Evolutionary conservation across 2,329 filamentous ascomycete species (phyloP).

Genomic region (Apiospora rasikravindrae): DNA sequence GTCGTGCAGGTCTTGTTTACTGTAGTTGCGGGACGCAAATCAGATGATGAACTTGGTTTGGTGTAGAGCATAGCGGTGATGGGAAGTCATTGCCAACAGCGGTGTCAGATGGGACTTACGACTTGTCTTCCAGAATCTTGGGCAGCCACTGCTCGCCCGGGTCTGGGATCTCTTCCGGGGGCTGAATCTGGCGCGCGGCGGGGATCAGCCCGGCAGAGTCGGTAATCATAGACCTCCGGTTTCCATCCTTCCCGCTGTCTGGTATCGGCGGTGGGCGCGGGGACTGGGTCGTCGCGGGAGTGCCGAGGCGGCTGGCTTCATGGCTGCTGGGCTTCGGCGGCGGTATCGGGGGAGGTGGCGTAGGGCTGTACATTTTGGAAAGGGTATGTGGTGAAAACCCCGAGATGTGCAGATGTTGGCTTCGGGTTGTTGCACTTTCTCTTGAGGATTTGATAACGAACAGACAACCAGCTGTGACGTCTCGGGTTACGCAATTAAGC

Average conservation of each 20-base stretch:
- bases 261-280: conserved; percentile 48
- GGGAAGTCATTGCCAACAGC: neutral
- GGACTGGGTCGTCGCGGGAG: conserved; percentile 58
- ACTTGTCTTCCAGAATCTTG: conserved; percentile 76
- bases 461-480: neutral
- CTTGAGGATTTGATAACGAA: neutral
- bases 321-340: conserved; percentile 75
- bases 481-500: conserved; percentile 2
- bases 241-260: conserved; percentile 33
- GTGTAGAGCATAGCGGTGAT: neutral
- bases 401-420: neutral
- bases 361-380: conserved; percentile 44
- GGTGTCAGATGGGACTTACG: conserved; percentile 58
- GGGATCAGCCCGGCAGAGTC: conserved; percentile 40
- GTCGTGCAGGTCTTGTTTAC: conserved; percentile 78
- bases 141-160: conserved; percentile 81
- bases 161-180: conserved; percentile 53
- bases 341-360: conserved; percentile 67
- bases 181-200: conserved; percentile 30
- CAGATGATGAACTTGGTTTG: neutral
- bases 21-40: conserved; percentile 39
- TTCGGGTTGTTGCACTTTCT: neutral
- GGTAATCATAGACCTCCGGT: conserved; percentile 29
- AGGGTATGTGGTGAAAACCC: neutral
- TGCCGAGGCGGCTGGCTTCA: conserved; percentile 70